phyloP scores from a whole-genome alignment of 2,329 filamentous ascomycete genomes.

The Cordyceps pruinosa region DNA sequence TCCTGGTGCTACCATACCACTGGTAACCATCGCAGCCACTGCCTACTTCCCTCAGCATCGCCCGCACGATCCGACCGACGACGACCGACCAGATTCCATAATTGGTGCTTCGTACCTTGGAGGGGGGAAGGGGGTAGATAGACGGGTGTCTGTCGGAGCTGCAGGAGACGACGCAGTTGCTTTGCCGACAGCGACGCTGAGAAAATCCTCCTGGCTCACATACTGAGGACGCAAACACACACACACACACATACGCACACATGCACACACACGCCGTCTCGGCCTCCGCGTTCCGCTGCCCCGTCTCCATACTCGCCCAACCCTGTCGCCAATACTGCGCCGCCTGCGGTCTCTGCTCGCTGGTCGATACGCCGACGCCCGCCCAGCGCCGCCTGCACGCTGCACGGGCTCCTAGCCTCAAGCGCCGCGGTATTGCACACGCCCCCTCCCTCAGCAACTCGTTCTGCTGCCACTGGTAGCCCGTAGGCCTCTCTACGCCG shows the following conservation, averaged over 20 bases:
- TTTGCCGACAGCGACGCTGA: too few relatives aligned
- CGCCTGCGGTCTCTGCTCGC: too few relatives aligned
- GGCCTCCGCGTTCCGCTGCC: background rate
- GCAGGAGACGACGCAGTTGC: too few relatives aligned
- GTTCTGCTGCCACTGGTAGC: background rate
- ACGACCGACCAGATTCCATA: too few relatives aligned
- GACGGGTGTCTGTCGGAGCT: background rate
- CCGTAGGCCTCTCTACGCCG: background rate
- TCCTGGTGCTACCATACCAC: background rate
- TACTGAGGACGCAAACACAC: too few relatives aligned
- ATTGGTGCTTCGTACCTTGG: too few relatives aligned
- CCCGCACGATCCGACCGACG: too few relatives aligned
- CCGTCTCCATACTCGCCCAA: background rate
- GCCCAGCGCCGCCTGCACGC: background rate
- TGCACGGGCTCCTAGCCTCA: background rate
- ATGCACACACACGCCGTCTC: background rate
- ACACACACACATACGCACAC: background rate
- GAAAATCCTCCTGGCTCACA: background rate
- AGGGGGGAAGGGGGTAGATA: too few relatives aligned
- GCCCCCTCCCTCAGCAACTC: background rate
- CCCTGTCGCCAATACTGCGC: constrained; percentile 3
- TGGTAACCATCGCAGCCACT: background rate
- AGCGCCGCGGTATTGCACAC: constrained; percentile 2
- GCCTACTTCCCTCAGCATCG: background rate
- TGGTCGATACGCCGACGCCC: background rate